Base-by-base conservation (phyloP, 2,329 filamentous ascomycete species). In the Alternaria solani region DNA sequence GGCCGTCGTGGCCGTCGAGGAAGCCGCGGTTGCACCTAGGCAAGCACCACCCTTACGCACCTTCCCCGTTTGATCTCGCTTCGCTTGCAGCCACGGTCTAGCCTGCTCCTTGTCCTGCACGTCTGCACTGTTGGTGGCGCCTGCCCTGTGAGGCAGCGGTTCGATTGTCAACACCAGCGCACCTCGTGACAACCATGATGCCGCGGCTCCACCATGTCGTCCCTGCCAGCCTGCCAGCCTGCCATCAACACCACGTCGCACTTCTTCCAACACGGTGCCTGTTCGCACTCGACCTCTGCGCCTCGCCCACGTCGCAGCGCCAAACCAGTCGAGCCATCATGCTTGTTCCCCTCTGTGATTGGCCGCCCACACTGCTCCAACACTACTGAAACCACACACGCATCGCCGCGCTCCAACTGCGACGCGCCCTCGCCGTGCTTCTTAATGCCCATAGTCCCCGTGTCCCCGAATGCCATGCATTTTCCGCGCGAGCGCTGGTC, bases 331-430 rank as follows among this genome's bases (percentile, higher is more conserved):
- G 70, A 64, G 68, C 71, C 65, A 72, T 64, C 43, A 53, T 52
- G 55, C 36, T 59, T n/a, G 52, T 38, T 43, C 51, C 25, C 56
- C 38, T 34, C 59, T 20, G 63, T 77, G 72, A 77, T 77, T 77
- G 65, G 75, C 57, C 63, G 42, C 54, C 63, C 56, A 38, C 57
- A 62, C 64, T 62, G 58, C 69, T 76, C 70, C 63, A 67, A 77
- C 74, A 68, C 70, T 66, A 59, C 68, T 76, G 75, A 77, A 75
- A 77, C 76, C 65, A 62, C 56, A 23, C 61, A 65, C 67, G 75
- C 74, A 63, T 73, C 74, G 72, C 56, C 67, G 39, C 59, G 57
- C 39, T 61, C 64, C 66, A 65, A 63, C 69, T 76, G 75, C 70
- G 68, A 77, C 75, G 70, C 69, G 68, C 69, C 67, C 67, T 53